Evolutionary conservation across 2,329 filamentous ascomycete species (phyloP), one percentile per base, ranked within the genome.

Genomic region (Zymoseptoria pseudotritici): DNA sequence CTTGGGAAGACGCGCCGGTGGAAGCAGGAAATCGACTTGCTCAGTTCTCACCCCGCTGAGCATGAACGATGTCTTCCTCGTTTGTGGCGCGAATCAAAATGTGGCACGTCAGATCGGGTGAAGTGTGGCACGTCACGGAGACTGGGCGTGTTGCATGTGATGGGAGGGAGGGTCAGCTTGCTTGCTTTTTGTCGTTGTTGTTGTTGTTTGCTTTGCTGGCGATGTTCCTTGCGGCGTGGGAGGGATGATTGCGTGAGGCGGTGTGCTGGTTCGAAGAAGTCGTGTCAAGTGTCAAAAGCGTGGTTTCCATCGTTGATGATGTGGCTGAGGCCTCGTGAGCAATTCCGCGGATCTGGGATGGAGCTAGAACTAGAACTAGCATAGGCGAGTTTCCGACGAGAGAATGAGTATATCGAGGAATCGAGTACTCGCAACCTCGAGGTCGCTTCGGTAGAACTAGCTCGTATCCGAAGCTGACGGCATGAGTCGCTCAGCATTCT

Each of bases 31-130:
- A 17, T 42, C 10, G 36, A 46, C 26, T 29, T 29, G 4, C 22
- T 24, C 21, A 4, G 21, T 22, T 22, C 21, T 29, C 26, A 29
- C 26, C 26, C 26, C 26, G 26, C 26, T 9, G 26, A 29, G 26
- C 26, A 29, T 29, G 36, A n/a, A 46, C 13, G 36, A 17, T 17
- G 13, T 17, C 36, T n/a, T 46, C 5, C 36, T 46, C 36, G 36
- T 46, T 20, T 31, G 53, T 54, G 53, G 53, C 53, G 53, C 53
- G 53, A 54, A 54, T 54, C 26, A 36, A 20, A 54, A n/a, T 26
- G 53, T 54, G 53, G 53, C 53, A 54, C 53, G 53, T 54, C 53
- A 54, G 26, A 54, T 26, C 21, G 19, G 19, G 7, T 10, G 52
- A 11, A 11, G 26, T 9, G 26, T 29, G 26, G 26, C 26, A 29